A percentile compares a stretch with the other conserved stretches of the same genome.
Conservation (phyloP, 1,284 basidiomycete species). For the Naganishia sp. region DNA sequence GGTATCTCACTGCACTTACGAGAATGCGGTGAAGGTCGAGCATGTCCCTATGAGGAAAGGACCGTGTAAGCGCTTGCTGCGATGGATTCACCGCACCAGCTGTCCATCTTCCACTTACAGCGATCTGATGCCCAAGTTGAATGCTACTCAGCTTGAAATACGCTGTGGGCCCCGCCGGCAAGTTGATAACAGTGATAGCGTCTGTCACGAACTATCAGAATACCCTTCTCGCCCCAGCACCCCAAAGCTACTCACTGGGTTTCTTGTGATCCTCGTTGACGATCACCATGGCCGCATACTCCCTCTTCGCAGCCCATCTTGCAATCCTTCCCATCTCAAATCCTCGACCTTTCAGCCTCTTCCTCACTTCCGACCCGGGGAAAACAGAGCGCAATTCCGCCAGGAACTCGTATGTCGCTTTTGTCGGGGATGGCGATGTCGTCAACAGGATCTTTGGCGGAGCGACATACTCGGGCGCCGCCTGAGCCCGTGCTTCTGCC, state of each 20-base stretch:
- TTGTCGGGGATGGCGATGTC: slow-evolving; percentile 82
- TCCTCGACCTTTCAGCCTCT: slow-evolving; percentile 85
- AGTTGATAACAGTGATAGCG: slow-evolving; percentile 85
- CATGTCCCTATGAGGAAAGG: slow-evolving; percentile 70
- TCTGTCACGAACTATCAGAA: slow-evolving; percentile 57
- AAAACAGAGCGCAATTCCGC: slow-evolving; percentile 89
- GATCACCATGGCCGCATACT: slow-evolving; percentile 82
- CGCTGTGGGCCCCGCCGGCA: slow-evolving; percentile 90
- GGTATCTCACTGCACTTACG: slow-evolving; percentile 49
- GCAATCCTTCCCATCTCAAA: slow-evolving; percentile 93
- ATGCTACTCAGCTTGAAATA: slow-evolving; percentile 95
- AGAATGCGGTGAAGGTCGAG: slow-evolving; percentile 84
- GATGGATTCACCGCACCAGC: neutral
- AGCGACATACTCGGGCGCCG: slow-evolving; percentile 51
- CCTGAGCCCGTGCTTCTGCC: slow-evolving; percentile 35
- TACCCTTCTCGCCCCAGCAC: neutral
- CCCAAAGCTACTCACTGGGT: slow-evolving; percentile 66
- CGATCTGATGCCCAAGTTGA: slow-evolving; percentile 80
- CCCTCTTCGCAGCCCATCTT: slow-evolving; percentile 83
- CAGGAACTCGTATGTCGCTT: slow-evolving; percentile 80
- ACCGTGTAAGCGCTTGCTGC: slow-evolving; percentile 29
- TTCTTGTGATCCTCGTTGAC: slow-evolving; percentile 93
- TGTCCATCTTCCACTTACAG: slow-evolving; percentile 58
- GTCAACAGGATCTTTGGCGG: slow-evolving; percentile 88
- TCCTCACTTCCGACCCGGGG: slow-evolving; percentile 91